Percentiles rank a stretch among this genome's conserved stretches.
phyloP scores from a whole-genome alignment of 495 filamentous ascomycete species.

The Massariosphaeria phaeospora region DNA sequence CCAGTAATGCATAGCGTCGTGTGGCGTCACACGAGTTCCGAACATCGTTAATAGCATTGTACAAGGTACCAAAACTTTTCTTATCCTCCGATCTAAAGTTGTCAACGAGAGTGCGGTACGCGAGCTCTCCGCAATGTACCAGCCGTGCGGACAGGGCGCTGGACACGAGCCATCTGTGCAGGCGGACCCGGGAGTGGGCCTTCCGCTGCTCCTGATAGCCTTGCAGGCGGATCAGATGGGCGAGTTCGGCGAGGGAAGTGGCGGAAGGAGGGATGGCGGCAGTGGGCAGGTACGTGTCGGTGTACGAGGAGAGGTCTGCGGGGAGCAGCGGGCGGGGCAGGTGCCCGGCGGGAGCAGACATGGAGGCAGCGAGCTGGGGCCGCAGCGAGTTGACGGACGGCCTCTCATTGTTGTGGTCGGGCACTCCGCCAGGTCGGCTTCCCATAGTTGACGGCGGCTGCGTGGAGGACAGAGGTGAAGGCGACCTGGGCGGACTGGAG shows the following conservation, averaged over 20 bases:
- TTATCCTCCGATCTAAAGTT: constrained; percentile 86
- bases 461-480: constrained; percentile 24
- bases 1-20: constrained; percentile 61
- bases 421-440: constrained; percentile 31
- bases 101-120: constrained; percentile 80
- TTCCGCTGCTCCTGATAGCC: constrained; percentile 70
- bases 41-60: constrained; percentile 84
- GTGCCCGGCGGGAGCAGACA: constrained; percentile 43
- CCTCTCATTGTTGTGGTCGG: constrained; percentile 33
- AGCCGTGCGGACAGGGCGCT: constrained; percentile 76
- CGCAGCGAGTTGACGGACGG: constrained; percentile 19
- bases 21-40: constrained; percentile 75
- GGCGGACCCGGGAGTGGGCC: constrained; percentile 58
- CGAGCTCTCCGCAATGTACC: constrained; percentile 68
- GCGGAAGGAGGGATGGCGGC: constrained; percentile 44
- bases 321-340: constrained; percentile 43
- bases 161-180: constrained; percentile 54
- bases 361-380: constrained; percentile 30
- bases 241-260: constrained; percentile 65
- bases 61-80: constrained; percentile 76
- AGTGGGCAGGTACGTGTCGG: constrained; percentile 36
- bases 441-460: constrained; percentile 30
- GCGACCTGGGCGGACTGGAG: constrained; percentile 34
- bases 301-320: constrained; percentile 42
- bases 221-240: constrained; percentile 63